These are phyloP conservation scores for Ogataea siamensis DNA, from an alignment of 805 yeast species.

Conservation along the genomic window DNA sequence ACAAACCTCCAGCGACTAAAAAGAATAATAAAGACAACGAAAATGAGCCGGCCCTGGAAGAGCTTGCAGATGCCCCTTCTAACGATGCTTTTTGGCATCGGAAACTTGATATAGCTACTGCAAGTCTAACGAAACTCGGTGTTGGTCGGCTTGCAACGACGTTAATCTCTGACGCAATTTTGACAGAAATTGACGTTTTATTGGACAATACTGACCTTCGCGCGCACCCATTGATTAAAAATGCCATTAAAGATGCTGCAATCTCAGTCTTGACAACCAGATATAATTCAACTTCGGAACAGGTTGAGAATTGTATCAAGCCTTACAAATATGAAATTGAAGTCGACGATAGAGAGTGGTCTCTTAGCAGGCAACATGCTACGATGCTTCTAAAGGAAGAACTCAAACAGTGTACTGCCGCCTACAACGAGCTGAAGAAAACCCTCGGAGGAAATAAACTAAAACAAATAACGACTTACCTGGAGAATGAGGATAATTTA, in stretches of 20 bases:
- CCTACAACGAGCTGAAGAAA: constrained; percentile 56
- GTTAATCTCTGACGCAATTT: constrained; percentile 74
- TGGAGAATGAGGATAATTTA: constrained; percentile 45
- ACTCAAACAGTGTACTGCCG: constrained; percentile 71
- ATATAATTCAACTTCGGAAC: constrained; percentile 92
- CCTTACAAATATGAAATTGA: constrained; percentile 98
- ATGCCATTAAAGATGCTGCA: constrained; percentile 83
- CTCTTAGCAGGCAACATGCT: constrained; percentile 73
- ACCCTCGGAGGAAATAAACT: constrained; percentile 83
- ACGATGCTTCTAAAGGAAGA: constrained; percentile 76
- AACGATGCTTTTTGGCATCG: constrained; percentile 86
- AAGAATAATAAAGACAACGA: constrained; percentile 14
- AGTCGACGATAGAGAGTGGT: constrained; percentile 95
- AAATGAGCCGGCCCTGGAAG: constrained; percentile 48
- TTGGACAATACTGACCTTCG: constrained; percentile 72
- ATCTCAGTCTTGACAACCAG: constrained; percentile 71
- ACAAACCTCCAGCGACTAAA: constrained; percentile 46
- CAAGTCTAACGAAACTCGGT: constrained; percentile 86
- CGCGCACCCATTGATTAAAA: constrained; percentile 83
- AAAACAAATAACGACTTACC: constrained; percentile 74
- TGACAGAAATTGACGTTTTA: constrained; percentile 73
- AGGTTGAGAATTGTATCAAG: constrained; percentile 96
- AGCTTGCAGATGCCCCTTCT: constrained; percentile 52
- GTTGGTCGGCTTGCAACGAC: constrained; percentile 88
- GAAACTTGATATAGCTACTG: constrained; percentile 79